Evolutionary conservation across 257 asterid genomes (phyloP).

Genomic region (Gynochthodes officinalis): DNA sequence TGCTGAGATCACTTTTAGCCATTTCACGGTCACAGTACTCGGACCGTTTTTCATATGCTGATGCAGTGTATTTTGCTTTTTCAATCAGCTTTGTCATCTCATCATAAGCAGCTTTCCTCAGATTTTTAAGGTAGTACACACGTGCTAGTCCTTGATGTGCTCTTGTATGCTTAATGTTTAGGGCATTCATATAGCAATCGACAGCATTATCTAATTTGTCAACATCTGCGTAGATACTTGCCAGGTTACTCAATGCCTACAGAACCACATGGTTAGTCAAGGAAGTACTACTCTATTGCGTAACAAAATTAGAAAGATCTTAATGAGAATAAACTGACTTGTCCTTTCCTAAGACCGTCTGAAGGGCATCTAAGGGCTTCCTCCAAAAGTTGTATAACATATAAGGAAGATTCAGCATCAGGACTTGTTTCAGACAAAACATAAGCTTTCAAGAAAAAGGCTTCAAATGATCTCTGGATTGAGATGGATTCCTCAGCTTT

Average conservation of each 20-base stretch:
- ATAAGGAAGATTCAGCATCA: constrained; percentile 62
- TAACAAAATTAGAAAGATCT: background rate
- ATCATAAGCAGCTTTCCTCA: constrained; percentile 81
- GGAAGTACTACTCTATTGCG: background rate
- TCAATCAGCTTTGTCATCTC: constrained; percentile 96
- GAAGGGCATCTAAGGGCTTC: constrained; percentile 99
- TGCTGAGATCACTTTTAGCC: constrained; percentile 85
- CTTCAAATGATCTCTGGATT: constrained; percentile 87
- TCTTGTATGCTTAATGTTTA: constrained; percentile 85
- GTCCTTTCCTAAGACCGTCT: constrained; percentile 98
- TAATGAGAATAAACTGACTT: constrained; percentile 42
- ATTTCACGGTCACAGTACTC: constrained; percentile 90
- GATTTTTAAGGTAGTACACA: constrained; percentile 81
- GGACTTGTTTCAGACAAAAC: constrained; percentile 73
- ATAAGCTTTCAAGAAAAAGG: constrained; percentile 86
- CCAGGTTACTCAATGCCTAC: constrained; percentile 92
- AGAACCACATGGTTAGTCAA: constrained; percentile 20
- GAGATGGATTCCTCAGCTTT: constrained; percentile 89
- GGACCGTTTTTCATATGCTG: constrained; percentile 92
- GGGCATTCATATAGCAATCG: constrained; percentile 84
- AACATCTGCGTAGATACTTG: constrained; percentile 78
- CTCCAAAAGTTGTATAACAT: constrained; percentile 82
- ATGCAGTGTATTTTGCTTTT: constrained; percentile 79
- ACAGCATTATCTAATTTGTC: constrained; percentile 78
- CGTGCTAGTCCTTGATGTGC: constrained; percentile 98